These are phyloP conservation scores for Lachnellula arida DNA, from an alignment of 2,329 filamentous ascomycete genomes.

Conservation along the genomic window DNA sequence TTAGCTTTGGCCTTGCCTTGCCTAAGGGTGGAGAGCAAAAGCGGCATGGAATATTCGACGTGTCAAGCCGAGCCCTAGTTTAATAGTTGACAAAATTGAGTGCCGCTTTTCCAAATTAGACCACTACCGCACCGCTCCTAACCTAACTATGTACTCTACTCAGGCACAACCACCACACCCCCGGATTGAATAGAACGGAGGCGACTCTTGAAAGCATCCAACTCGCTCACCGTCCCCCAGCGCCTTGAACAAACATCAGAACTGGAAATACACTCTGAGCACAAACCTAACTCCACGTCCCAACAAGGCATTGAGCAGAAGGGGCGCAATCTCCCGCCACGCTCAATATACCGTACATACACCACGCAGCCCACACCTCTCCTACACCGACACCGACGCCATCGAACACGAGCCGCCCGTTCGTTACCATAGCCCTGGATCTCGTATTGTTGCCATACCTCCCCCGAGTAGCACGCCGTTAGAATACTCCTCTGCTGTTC, in stretches of 20 bases:
- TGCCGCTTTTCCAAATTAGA: too few relatives aligned
- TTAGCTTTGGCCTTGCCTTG: too few relatives aligned
- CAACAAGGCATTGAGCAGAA: neutral
- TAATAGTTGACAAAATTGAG: too few relatives aligned
- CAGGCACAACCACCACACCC: too few relatives aligned
- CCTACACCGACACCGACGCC: constrained; percentile 18
- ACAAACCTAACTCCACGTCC: neutral
- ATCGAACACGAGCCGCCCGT: constrained; percentile 6
- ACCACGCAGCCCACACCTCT: constrained; percentile 8
- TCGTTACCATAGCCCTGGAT: constrained; percentile 2
- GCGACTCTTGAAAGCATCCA: too few relatives aligned
- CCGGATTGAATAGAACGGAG: too few relatives aligned
- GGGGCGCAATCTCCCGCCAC: constrained; percentile 6
- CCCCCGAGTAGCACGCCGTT: constrained; percentile 9
- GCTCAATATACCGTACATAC: neutral
- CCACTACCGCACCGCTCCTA: too few relatives aligned
- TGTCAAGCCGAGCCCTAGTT: too few relatives aligned
- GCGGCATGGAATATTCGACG: too few relatives aligned
- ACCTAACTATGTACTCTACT: neutral
- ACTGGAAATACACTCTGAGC: neutral
- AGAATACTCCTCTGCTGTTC: constrained; percentile 16
- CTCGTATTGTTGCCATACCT: constrained; percentile 18
- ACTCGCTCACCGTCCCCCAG: too few relatives aligned
- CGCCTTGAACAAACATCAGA: too few relatives aligned
- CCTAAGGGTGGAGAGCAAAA: too few relatives aligned